Evolutionary conservation across 108 stramenopile genomes (phyloP).

Genomic region (Discostella stelligeroides): DNA sequence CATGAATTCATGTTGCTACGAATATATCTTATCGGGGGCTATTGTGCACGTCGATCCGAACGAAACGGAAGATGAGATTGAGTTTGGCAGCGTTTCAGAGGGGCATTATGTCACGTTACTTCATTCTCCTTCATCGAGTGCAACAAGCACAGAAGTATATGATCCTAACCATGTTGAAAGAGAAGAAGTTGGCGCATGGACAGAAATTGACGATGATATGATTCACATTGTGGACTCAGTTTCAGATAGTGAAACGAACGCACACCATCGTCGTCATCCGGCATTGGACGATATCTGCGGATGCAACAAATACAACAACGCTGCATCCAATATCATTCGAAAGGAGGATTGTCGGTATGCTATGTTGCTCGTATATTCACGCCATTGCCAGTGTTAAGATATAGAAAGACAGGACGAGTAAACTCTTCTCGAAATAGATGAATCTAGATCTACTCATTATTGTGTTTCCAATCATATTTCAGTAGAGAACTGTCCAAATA

Average conservation of each 20-base stretch:
- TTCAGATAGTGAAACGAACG: neutral
- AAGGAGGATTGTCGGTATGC: slow-evolving; percentile 37
- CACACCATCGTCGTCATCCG: neutral
- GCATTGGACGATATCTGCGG: slow-evolving; percentile 29
- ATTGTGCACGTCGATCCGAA: slow-evolving; percentile 43
- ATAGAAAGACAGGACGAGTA: no score
- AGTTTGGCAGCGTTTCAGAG: slow-evolving; percentile 27
- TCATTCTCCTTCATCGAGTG: neutral
- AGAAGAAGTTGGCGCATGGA: slow-evolving; percentile 15
- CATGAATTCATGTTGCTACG: slow-evolving; percentile 12
- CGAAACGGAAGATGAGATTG: slow-evolving; percentile 14
- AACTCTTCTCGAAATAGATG: no score
- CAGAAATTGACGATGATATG: slow-evolving; percentile 29
- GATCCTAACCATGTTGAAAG: neutral
- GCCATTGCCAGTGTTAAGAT: slow-evolving; percentile 21
- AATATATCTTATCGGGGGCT: slow-evolving; percentile 32
- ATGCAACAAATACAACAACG: slow-evolving; percentile 6
- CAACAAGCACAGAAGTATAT: neutral
- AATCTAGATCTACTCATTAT: no score
- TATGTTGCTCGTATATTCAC: slow-evolving; percentile 40
- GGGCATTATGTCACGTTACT: slow-evolving; percentile 46
- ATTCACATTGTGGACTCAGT: slow-evolving; percentile 17
- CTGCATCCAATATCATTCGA: neutral
- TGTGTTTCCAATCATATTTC: no score
- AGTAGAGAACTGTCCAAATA: no score